These are phyloP conservation scores for Lasiodiplodia gonubiensis DNA, from an alignment of 2,329 filamentous ascomycete species.

Conservation along the genomic window DNA sequence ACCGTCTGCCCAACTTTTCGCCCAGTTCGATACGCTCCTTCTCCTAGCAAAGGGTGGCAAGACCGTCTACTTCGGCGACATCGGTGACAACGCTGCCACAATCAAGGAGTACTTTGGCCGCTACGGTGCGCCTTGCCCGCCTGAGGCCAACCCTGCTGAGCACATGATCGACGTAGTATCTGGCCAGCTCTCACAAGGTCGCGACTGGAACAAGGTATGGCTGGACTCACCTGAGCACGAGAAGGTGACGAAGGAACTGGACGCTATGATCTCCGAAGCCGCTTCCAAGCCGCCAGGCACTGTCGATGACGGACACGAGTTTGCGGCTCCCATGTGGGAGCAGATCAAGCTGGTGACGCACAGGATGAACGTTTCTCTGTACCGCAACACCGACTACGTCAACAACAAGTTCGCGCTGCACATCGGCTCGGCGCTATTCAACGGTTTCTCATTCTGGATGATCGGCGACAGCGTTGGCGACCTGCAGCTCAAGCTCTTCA, in stretches of 20 bases:
- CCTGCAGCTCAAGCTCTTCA: slow-evolving; percentile 37
- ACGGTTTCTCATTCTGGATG: slow-evolving; percentile 30
- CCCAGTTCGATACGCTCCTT: slow-evolving; percentile 80
- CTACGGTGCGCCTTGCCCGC: slow-evolving; percentile 61
- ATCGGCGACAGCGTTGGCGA: slow-evolving; percentile 26
- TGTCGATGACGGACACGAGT: slow-evolving; percentile 48
- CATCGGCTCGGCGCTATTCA: slow-evolving; percentile 41
- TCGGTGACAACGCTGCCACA: slow-evolving; percentile 71
- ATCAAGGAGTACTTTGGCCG: slow-evolving; percentile 61
- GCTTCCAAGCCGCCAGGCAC: slow-evolving; percentile 45
- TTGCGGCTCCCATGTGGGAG: slow-evolving; percentile 40
- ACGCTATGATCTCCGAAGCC: slow-evolving; percentile 46
- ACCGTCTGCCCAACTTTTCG: slow-evolving; percentile 78
- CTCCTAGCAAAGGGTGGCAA: slow-evolving; percentile 75
- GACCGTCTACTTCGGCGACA: slow-evolving; percentile 83
- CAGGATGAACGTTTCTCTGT: slow-evolving; percentile 61
- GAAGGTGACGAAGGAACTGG: slow-evolving; percentile 45
- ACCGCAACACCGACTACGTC: slow-evolving; percentile 66
- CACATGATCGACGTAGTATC: slow-evolving; percentile 77
- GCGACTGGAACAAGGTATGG: slow-evolving; percentile 49
- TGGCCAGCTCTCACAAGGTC: slow-evolving; percentile 31
- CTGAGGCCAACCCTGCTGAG: slow-evolving; percentile 62
- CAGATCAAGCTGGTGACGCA: slow-evolving; percentile 41
- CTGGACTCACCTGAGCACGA: slow-evolving; percentile 42
- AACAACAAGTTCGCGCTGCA: slow-evolving; percentile 65